Conservation (phyloP, 2,329 filamentous ascomycete species). For the Tricladium varicosporioides region DNA sequence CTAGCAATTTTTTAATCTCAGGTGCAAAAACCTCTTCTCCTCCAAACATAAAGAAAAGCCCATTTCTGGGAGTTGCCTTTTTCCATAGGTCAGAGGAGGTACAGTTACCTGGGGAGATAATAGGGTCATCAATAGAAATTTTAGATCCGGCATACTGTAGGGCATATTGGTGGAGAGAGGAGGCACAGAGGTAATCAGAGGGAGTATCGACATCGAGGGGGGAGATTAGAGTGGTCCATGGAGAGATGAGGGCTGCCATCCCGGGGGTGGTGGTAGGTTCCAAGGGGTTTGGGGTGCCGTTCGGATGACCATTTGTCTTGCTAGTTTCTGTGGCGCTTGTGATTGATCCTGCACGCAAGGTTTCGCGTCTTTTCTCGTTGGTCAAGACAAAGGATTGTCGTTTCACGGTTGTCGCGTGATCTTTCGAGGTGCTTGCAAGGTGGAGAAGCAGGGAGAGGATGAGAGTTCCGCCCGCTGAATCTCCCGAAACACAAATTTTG, state of each 20-base stretch:
- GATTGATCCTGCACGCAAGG: not conserved
- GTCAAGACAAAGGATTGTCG: not conserved
- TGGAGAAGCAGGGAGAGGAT: constrained; percentile 71
- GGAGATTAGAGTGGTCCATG: constrained; percentile 75
- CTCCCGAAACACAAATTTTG: constrained; percentile 69
- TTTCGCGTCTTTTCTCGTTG: not conserved
- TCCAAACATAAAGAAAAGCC: constrained; percentile 71
- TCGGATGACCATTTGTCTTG: no score
- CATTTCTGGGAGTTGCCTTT: constrained; percentile 61
- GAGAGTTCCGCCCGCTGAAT: constrained; percentile 76
- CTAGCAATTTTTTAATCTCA: constrained; percentile 62
- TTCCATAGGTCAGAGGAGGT: constrained; percentile 65
- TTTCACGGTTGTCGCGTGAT: not conserved
- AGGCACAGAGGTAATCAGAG: constrained; percentile 72
- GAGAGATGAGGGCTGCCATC: constrained; percentile 72
- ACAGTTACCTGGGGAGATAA: constrained; percentile 71
- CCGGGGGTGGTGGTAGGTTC: constrained; percentile 40
- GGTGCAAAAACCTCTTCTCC: constrained; percentile 75
- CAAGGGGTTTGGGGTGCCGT: no score
- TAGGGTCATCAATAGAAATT: constrained; percentile 48
- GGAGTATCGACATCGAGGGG: constrained; percentile 63
- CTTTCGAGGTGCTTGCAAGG: constrained; percentile 41
- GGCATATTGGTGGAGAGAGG: constrained; percentile 67
- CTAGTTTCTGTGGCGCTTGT: no score
- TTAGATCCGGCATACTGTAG: constrained; percentile 61